Percentiles rank a stretch among this genome's conserved stretches.
Evolutionary conservation across 1,139 yeast genomes (phyloP).

Genomic region (Suhomyces panamericanus): DNA sequence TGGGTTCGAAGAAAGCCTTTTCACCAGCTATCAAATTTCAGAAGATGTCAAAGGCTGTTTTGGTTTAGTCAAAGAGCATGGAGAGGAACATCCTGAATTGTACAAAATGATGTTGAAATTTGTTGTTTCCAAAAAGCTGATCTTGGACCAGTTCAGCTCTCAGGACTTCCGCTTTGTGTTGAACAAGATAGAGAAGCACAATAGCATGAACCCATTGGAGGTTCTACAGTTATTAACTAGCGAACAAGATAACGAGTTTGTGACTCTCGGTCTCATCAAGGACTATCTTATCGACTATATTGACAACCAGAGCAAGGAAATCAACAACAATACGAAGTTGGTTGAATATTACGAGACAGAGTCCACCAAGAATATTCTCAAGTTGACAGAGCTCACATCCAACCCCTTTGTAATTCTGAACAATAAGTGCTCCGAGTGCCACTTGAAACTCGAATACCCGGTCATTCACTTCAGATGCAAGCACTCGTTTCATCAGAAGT

Average conservation of each 20-base stretch:
- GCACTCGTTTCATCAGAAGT: constrained; percentile 85
- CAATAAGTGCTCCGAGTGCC: constrained; percentile 71
- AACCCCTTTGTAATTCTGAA: constrained; percentile 68
- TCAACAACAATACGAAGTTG: constrained; percentile 64
- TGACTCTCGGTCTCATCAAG: constrained; percentile 74
- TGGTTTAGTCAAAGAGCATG: constrained; percentile 57
- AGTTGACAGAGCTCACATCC: constrained; percentile 51
- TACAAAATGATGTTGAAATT: constrained; percentile 66
- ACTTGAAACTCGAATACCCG: constrained; percentile 71
- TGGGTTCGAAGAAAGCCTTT: constrained; percentile 63
- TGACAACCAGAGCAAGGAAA: constrained; percentile 62
- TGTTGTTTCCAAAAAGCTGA: constrained; percentile 57
- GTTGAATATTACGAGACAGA: constrained; percentile 71
- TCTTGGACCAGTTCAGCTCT: constrained; percentile 55
- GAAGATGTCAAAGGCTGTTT: constrained; percentile 60
- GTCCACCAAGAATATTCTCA: constrained; percentile 53
- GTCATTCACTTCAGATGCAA: constrained; percentile 81
- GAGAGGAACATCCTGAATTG: constrained; percentile 61
- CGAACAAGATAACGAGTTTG: constrained; percentile 49
- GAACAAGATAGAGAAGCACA: constrained; percentile 50
- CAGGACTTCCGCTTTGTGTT: constrained; percentile 53
- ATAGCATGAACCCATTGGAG: constrained; percentile 73
- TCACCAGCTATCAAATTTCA: constrained; percentile 61
- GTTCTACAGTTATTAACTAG: constrained; percentile 64
- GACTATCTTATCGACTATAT: constrained; percentile 67